These are phyloP conservation scores for Trichoderma sp. DNA, from an alignment of 2,329 filamentous ascomycete species.

Conservation along the genomic window DNA sequence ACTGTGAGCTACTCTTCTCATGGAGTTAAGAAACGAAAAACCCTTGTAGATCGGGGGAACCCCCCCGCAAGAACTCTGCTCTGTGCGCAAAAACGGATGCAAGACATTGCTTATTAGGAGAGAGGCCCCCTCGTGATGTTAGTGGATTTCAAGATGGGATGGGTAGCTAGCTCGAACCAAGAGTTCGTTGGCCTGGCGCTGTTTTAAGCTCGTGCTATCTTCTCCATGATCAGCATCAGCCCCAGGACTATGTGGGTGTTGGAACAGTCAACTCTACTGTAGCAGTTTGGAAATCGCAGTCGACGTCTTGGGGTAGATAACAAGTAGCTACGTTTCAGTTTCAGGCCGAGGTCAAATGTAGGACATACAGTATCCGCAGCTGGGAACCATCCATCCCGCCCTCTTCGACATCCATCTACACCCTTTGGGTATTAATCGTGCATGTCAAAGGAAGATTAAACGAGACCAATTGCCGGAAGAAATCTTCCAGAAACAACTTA, in stretches of 20 bases:
- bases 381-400: not conserved
- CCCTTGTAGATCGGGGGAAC: not conserved
- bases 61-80: not conserved
- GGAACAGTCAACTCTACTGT: not conserved
- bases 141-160: not conserved
- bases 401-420: not conserved
- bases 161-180: constrained; percentile 1
- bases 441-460: not conserved
- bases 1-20: not conserved
- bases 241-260: not conserved
- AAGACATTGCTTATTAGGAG: not conserved
- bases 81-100: not conserved
- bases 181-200: not conserved
- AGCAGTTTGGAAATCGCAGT: not conserved
- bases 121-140: not conserved
- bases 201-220: constrained; percentile 8
- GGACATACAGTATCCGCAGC: not conserved
- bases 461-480: not conserved
- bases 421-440: not conserved
- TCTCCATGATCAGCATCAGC: constrained; percentile 17
- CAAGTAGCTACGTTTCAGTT: not conserved
- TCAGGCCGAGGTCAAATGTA: not conserved
- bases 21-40: not conserved
- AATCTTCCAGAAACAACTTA: not conserved
- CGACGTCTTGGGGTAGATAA: not conserved